These are phyloP conservation scores for Fusarium caatingaense DNA, from an alignment of 2,329 filamentous ascomycete species.

Conservation along the genomic window DNA sequence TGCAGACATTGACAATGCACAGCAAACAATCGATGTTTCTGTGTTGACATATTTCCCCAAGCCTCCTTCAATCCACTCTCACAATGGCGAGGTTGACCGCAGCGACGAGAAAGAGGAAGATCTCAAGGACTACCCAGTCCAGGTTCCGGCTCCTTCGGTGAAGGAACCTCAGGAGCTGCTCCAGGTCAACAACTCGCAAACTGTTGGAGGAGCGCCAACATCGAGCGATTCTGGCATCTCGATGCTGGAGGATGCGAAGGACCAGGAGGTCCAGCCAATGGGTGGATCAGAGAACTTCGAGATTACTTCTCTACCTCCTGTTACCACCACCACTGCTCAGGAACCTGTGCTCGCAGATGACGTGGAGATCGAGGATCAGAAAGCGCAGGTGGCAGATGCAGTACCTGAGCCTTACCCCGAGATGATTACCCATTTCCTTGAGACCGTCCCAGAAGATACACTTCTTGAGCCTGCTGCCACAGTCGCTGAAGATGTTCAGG, in stretches of 20 bases:
- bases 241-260: conserved; percentile 34
- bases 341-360: background rate
- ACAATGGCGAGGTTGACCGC: conserved; percentile 3
- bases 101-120: conserved; percentile 13
- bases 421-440: conserved; percentile 26
- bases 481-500: conserved; percentile 11
- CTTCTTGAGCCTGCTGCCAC: conserved; percentile 23
- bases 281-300: conserved; percentile 15
- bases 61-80: conserved; percentile 28
- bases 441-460: conserved; percentile 40
- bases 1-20: background rate
- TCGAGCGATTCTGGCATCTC: conserved; percentile 42
- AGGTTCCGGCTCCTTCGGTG: background rate
- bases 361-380: conserved; percentile 5
- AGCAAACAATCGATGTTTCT: conserved; percentile 12
- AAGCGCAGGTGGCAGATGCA: conserved; percentile 8
- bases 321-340: background rate
- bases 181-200: background rate
- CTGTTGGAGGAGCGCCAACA: conserved; percentile 11
- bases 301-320: background rate
- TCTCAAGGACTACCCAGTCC: background rate
- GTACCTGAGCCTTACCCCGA: conserved; percentile 15
- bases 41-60: conserved; percentile 33
- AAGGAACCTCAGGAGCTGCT: background rate
- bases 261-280: conserved; percentile 14